A percentile compares a stretch with the other conserved stretches of the same genome.
Conservation (phyloP, 2,329 filamentous ascomycete genomes). For the Penicillium palitans region DNA sequence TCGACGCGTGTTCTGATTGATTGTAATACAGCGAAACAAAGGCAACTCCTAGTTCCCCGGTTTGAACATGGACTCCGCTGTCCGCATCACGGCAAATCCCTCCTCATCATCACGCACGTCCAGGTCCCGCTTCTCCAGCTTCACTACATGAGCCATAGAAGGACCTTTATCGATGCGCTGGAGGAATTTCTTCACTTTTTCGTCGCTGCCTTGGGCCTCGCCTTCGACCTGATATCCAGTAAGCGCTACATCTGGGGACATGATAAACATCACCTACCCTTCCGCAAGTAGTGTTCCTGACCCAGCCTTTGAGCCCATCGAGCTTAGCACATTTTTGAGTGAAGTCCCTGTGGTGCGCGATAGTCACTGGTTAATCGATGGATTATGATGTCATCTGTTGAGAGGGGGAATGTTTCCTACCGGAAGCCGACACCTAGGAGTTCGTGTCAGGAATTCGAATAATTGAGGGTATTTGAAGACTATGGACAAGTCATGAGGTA, state of each 20-base stretch:
- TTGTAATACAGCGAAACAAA: neutral
- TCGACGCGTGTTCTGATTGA: neutral
- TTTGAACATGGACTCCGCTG: conserved; percentile 31
- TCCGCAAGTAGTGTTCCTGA: conserved; percentile 50
- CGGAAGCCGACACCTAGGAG: conserved; percentile 36
- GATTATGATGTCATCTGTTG: conserved; percentile 22
- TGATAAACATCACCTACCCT: conserved; percentile 36
- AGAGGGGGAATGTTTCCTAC: conserved; percentile 20
- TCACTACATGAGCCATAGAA: conserved; percentile 67
- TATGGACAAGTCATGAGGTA: neutral
- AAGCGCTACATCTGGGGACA: neutral
- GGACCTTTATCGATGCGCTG: conserved; percentile 76
- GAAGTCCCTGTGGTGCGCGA: conserved; percentile 37
- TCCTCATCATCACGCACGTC: conserved; percentile 65
- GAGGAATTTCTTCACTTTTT: conserved; percentile 67
- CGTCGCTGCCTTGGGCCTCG: conserved; percentile 76
- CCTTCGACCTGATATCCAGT: conserved; percentile 69
- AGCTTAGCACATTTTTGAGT: conserved; percentile 46
- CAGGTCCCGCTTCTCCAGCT: conserved; percentile 69
- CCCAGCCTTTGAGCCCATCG: conserved; percentile 51
- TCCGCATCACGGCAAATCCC: conserved; percentile 58
- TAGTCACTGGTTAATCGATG: conserved; percentile 2
- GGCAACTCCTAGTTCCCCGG: neutral
- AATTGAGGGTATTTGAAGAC: neutral
- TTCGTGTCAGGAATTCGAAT: conserved; percentile 2